Evolutionary conservation across 257 asterid species (phyloP), one percentile per base, ranked within the genome.

Genomic region (Solanum clarkiae): DNA sequence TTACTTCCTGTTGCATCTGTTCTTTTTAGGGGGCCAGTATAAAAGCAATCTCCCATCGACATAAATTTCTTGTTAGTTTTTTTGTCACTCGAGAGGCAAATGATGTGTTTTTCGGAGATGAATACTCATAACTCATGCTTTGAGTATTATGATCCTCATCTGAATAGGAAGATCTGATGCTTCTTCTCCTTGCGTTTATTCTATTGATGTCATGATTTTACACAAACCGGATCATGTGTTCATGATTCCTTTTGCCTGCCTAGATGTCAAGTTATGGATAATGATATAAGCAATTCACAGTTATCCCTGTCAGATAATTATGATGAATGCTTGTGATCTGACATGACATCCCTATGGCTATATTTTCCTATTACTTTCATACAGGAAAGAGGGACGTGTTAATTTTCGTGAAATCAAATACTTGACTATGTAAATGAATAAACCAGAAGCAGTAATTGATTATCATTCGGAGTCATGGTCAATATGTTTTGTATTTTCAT

Each of bases 91-190:
- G 40, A 16, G 22, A 40, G 87, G 93, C 90, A 91, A 71, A 87
- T 95, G 97, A 93, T 92, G 98, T 51, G 84, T 26, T 85, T 82
- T 82, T 84, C 88, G 68, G 93, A 87, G 90, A 84, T 91, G 94
- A 93, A 83, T 87, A 54, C 95, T 81, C 92, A 59, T 66, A 69
- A 15, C 32, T 72, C 59, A 72, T 0, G 14, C 15, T 8, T 72
- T 86, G 94, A 85, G 94, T 87, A 60, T 84, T 45, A 87, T 91
- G 98, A 94, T 88, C 57, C 92, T 90, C 88, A 84, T 80, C 91
- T 92, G 93, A 87, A 93, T 95, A 93, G 98, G 97, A 95, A 94
- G 97, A 93, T 92, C 97, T 93, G 98, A 93, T 91, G 97, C 93
- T 87, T 88, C 60, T 32, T 68, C 49, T 65, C 75, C 4, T 6